phyloP scores from a whole-genome alignment of 2,329 filamentous ascomycete genomes.

The Venturia effusa region DNA sequence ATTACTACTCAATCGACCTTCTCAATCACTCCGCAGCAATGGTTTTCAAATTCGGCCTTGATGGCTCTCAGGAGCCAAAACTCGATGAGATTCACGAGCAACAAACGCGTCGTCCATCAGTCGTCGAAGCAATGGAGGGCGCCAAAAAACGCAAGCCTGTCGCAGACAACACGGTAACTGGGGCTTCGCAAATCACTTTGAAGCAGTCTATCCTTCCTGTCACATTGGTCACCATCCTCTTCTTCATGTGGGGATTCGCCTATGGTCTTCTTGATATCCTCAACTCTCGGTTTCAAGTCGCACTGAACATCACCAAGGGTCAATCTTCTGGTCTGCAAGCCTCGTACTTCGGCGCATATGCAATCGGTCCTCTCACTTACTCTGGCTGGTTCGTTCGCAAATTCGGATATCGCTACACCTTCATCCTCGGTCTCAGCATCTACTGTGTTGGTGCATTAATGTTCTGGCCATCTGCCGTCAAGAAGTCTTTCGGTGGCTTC shows the following conservation, averaged over 20 bases:
- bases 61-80: constrained; percentile 23
- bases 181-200: constrained; percentile 29
- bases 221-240: constrained; percentile 34
- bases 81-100: constrained; percentile 26
- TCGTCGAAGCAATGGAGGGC: constrained; percentile 22
- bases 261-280: constrained; percentile 33
- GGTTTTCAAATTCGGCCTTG: constrained; percentile 15
- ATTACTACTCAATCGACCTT: background rate
- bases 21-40: constrained; percentile 9
- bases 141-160: constrained; percentile 24
- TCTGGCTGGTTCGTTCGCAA: constrained; percentile 53
- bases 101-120: constrained; percentile 25
- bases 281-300: constrained; percentile 33
- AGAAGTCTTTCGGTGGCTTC: constrained; percentile 64
- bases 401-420: constrained; percentile 70
- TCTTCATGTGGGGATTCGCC: constrained; percentile 43
- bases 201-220: constrained; percentile 39
- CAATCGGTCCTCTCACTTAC: constrained; percentile 42
- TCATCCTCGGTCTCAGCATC: constrained; percentile 61
- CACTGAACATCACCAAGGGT: constrained; percentile 35
- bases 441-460: constrained; percentile 63
- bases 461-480: constrained; percentile 72
- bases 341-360: constrained; percentile 53
- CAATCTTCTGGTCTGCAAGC: constrained; percentile 53
- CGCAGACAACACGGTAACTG: constrained; percentile 24